These are phyloP conservation scores for Brassica juncea DNA, from an alignment of 345 rosid species.

Conservation along the genomic window DNA sequence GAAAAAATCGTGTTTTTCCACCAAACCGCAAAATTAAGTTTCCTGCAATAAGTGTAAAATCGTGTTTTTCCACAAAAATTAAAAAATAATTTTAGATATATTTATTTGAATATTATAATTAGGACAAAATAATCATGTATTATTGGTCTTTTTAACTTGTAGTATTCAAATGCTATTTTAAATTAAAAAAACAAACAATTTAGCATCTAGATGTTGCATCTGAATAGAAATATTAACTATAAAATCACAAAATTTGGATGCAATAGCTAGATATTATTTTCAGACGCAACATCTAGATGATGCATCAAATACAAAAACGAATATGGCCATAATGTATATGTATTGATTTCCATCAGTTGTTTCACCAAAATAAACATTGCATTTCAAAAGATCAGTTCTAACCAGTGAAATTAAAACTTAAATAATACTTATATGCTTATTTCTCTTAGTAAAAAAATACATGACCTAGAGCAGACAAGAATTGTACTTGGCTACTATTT, in stretches of 20 bases:
- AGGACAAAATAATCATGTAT: too few species aligned
- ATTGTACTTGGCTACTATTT: not conserved
- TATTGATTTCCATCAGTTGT: not conserved
- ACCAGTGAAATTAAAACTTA: not conserved
- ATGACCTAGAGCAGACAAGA: not conserved
- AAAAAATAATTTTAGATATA: too few species aligned
- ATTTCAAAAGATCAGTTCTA: not conserved
- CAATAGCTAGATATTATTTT: not conserved
- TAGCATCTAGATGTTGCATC: too few species aligned
- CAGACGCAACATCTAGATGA: not conserved
- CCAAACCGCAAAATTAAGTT: too few species aligned
- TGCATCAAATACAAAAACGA: not conserved
- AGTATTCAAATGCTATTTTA: too few species aligned
- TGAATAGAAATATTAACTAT: not conserved
- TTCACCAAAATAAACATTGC: not conserved
- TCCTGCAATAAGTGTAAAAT: too few species aligned
- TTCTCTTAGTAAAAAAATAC: not conserved
- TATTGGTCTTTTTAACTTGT: too few species aligned
- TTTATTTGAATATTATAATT: too few species aligned
- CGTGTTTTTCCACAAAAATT: too few species aligned
- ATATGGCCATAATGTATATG: not conserved
- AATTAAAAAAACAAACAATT: too few species aligned
- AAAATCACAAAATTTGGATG: not conserved
- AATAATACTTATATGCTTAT: not conserved
- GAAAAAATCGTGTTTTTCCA: too few species aligned